Evolutionary conservation across 176 grass and related monocot species (phyloP).

Genomic region (Bromus sterilis): DNA sequence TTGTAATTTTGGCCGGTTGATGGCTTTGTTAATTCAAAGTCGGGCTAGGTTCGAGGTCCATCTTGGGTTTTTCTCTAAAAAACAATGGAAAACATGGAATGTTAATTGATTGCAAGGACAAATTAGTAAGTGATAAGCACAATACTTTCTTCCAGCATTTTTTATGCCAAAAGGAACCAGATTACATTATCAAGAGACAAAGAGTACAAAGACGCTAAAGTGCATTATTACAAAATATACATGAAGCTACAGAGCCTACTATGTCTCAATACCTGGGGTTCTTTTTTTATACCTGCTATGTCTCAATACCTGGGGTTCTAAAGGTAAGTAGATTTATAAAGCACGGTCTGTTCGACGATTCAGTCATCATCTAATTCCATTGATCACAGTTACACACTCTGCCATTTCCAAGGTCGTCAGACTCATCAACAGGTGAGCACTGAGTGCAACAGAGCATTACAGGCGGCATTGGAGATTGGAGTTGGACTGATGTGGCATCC

Average conservation of each 20-base stretch:
- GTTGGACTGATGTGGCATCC: too few species aligned
- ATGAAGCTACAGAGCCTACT: background rate
- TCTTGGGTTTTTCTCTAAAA: too few species aligned
- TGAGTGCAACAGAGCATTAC: too few species aligned
- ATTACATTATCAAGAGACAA: background rate
- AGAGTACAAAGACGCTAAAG: background rate
- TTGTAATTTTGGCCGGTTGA: too few species aligned
- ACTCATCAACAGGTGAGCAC: too few species aligned
- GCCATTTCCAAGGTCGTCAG: too few species aligned
- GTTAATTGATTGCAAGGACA: background rate
- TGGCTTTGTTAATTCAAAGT: too few species aligned
- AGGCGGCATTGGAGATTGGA: too few species aligned
- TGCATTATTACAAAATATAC: background rate
- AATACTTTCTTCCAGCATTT: background rate
- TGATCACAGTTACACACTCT: too few species aligned
- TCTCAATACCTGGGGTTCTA: background rate
- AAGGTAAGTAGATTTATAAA: background rate
- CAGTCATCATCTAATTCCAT: background rate
- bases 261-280: too few species aligned
- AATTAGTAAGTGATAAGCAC: background rate
- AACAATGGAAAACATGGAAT: background rate
- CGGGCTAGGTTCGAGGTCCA: too few species aligned
- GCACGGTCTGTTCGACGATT: background rate
- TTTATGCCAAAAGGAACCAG: background rate
- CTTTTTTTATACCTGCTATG: too few species aligned